Percentiles rank a stretch among this genome's conserved stretches.
These are phyloP conservation scores for Lentinula edodes DNA, from an alignment of 768 basidiomycete species.

Conservation along the genomic window DNA sequence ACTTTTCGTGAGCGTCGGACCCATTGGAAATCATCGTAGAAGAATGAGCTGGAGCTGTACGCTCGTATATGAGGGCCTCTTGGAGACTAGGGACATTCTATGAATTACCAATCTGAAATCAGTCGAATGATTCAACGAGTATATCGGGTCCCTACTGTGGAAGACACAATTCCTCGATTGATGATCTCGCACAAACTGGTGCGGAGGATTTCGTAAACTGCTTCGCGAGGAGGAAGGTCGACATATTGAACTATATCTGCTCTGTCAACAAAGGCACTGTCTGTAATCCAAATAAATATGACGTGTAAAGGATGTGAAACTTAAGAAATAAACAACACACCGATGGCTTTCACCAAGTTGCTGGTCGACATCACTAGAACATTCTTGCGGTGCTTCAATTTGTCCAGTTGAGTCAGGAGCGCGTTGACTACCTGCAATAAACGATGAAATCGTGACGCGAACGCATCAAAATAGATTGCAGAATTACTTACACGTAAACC, in stretches of 20 bases:
- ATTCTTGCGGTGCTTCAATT: constrained; percentile 88
- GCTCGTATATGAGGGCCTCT: constrained; percentile 54
- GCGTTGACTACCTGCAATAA: constrained; percentile 87
- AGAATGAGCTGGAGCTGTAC: constrained; percentile 26
- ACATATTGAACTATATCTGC: constrained; percentile 96
- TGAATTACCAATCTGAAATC: constrained; percentile 1
- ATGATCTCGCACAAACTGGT: constrained; percentile 81
- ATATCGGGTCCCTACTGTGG: constrained; percentile 41
- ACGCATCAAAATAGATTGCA: background rate
- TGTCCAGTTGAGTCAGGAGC: constrained; percentile 93
- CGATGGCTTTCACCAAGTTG: constrained; percentile 92
- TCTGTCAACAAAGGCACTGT: constrained; percentile 92
- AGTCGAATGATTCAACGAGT: too few species aligned
- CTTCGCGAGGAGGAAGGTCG: constrained; percentile 85
- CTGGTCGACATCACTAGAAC: constrained; percentile 96
- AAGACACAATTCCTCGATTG: constrained; percentile 59
- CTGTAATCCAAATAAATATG: constrained; percentile 30
- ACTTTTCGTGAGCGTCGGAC: constrained; percentile 38
- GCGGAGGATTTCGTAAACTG: constrained; percentile 88
- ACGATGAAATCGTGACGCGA: background rate
- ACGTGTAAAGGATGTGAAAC: background rate
- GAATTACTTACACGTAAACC: constrained; percentile 66
- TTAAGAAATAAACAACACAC: constrained; percentile 32
- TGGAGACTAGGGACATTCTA: constrained; percentile 60
- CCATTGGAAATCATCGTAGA: constrained; percentile 7